Conservation (phyloP, 2,329 filamentous ascomycete genomes). For the Boeremia exigua region DNA sequence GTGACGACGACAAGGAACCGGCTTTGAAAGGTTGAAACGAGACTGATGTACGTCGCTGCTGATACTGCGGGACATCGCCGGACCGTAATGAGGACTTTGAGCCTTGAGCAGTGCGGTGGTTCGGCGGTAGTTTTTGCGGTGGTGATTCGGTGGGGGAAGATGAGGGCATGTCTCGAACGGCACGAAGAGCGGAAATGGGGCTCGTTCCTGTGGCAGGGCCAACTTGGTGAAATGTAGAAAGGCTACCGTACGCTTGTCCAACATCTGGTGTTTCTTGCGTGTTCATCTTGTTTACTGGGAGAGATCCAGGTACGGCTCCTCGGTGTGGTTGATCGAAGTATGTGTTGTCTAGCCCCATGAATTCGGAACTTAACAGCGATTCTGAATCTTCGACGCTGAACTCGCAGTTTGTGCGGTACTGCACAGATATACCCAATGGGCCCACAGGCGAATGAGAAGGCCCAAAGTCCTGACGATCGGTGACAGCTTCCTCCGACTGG, state of each 20-base stretch:
- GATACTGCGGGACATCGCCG: conserved; percentile 58
- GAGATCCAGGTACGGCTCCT: conserved; percentile 68
- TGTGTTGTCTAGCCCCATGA: conserved; percentile 88
- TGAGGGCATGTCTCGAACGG: conserved; percentile 64
- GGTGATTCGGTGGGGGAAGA: conserved; percentile 59
- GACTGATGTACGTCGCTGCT: conserved; percentile 76
- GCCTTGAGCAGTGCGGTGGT: conserved; percentile 53
- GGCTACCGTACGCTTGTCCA: conserved; percentile 83
- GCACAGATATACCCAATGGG: conserved; percentile 78
- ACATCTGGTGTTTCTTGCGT: conserved; percentile 61
- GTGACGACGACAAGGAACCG: conserved; percentile 90
- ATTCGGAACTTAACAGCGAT: conserved; percentile 86
- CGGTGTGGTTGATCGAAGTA: conserved; percentile 78
- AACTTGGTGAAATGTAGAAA: conserved; percentile 86
- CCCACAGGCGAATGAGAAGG: conserved; percentile 87
- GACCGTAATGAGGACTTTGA: conserved; percentile 59
- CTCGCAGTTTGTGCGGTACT: conserved; percentile 86
- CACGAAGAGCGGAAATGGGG: conserved; percentile 81
- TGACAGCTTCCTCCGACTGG: conserved; percentile 59
- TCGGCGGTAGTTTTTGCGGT: conserved; percentile 57
- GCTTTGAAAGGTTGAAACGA: conserved; percentile 97
- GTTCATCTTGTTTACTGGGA: conserved; percentile 67
- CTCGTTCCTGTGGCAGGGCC: conserved; percentile 78
- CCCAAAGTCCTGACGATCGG: conserved; percentile 80
- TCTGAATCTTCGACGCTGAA: conserved; percentile 93